phyloP scores from a whole-genome alignment of 2,329 filamentous ascomycete genomes.

The Botrytis sinoallii region DNA sequence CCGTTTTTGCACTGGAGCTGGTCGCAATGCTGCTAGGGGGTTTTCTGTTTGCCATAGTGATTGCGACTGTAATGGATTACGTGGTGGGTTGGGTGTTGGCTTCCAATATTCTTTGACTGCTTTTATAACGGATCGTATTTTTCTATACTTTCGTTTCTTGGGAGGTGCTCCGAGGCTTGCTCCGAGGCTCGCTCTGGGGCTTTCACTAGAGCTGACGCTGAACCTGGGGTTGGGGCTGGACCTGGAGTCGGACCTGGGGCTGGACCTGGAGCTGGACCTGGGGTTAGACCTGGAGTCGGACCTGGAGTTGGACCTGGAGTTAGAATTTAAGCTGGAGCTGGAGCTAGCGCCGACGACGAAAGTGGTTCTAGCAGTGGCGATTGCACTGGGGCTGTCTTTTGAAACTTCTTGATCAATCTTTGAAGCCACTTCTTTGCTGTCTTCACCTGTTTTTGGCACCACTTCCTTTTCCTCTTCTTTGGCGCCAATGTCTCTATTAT shows the following conservation, averaged over 20 bases:
- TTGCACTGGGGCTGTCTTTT: not conserved
- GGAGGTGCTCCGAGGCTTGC: not conserved
- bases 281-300: no score
- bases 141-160: not conserved
- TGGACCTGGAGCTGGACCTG: no score
- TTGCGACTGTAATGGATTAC: not conserved
- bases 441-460: not conserved
- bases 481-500: not conserved
- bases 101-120: not conserved
- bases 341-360: not conserved
- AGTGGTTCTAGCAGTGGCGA: not conserved
- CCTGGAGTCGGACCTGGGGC: no score
- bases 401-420: not conserved
- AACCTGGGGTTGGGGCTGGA: no score
- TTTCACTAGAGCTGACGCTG: not conserved
- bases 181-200: not conserved
- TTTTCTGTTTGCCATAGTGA: not conserved
- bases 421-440: not conserved
- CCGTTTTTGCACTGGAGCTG: not conserved
- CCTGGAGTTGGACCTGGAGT: no score
- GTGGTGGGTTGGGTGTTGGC: not conserved
- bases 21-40: not conserved
- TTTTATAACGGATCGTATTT: not conserved
- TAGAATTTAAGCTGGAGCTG: not conserved
- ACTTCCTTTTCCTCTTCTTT: not conserved